Evolutionary conservation across 495 filamentous ascomycete species (phyloP).

Genomic region (Podospora didyma): DNA sequence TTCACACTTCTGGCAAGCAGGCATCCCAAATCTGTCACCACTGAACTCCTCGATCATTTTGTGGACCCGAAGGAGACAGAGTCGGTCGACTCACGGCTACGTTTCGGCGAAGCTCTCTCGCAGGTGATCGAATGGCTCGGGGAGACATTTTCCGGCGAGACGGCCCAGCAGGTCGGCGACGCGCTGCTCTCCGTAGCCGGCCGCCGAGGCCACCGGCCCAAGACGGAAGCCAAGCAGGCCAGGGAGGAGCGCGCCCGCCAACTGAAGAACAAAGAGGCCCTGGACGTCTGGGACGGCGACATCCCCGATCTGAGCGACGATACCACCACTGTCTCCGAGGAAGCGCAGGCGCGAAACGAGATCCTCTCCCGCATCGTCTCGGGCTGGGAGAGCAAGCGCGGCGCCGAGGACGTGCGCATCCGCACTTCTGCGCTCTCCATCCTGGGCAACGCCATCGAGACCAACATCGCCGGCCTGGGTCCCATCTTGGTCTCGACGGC

Average conservation of each 20-base stretch:
- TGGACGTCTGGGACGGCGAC: conserved; percentile 51
- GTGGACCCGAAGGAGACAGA: conserved; percentile 57
- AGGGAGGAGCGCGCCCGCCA: conserved; percentile 43
- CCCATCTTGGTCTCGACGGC: conserved; percentile 49
- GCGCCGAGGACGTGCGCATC: conserved; percentile 71
- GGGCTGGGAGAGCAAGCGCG: conserved; percentile 68
- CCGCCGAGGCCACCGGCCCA: conserved; percentile 55
- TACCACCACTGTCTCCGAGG: conserved; percentile 37
- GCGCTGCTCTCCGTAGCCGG: conserved; percentile 64
- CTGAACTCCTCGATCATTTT: conserved; percentile 66
- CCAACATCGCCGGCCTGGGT: conserved; percentile 59
- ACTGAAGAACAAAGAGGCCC: conserved; percentile 45
- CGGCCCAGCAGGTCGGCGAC: conserved; percentile 52
- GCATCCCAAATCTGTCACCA: conserved; percentile 62
- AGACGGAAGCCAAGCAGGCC: conserved; percentile 47
- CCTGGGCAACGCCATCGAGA: conserved; percentile 61
- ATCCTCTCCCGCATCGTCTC: conserved; percentile 61
- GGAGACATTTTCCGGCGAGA: conserved; percentile 55
- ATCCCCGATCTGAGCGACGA: conserved; percentile 45
- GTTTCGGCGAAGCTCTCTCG: conserved; percentile 68
- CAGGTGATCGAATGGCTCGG: conserved; percentile 65
- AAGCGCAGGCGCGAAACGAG: conserved; percentile 47
- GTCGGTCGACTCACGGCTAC: conserved; percentile 61
- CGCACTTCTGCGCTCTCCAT: conserved; percentile 76
- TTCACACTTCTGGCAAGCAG: conserved; percentile 60